These are phyloP conservation scores for Cercospora janseana DNA, from an alignment of 2,329 filamentous ascomycete species.

Conservation along the genomic window DNA sequence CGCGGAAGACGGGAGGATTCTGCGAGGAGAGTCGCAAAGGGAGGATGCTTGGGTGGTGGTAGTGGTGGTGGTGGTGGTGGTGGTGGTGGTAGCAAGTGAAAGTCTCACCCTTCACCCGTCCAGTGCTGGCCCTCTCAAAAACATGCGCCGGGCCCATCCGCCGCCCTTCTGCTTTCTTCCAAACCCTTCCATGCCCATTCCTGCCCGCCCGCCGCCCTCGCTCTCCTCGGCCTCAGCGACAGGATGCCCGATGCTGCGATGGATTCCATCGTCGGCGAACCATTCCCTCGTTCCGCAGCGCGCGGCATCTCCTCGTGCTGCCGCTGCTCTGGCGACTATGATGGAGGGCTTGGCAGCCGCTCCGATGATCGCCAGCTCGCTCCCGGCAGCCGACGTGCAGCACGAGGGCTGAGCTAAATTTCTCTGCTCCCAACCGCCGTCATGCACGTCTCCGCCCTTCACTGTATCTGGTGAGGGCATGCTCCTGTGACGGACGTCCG, in stretches of 20 bases:
- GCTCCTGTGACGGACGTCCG: no score
- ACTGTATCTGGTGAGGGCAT: no score
- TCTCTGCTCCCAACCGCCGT: no score
- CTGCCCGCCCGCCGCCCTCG: neutral
- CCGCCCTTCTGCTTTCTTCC: slow-evolving; percentile 3
- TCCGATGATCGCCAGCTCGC: neutral
- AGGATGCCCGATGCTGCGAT: no score
- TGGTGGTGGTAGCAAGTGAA: neutral
- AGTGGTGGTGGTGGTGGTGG: neutral
- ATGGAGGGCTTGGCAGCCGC: slow-evolving; percentile 17
- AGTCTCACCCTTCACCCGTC: neutral
- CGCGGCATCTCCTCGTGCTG: no score
- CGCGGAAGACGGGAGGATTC: no score
- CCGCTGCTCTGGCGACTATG: slow-evolving; percentile 8
- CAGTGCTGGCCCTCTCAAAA: slow-evolving; percentile 6
- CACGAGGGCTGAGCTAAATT: slow-evolving; percentile 2
- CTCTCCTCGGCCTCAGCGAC: no score
- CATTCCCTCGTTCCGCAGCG: no score
- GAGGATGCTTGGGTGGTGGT: no score
- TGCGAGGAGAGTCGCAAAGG: no score
- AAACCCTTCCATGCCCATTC: slow-evolving; percentile 10
- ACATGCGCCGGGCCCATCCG: neutral
- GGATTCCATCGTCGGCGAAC: no score
- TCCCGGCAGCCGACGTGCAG: neutral
- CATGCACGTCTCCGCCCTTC: no score